phyloP scores from a whole-genome alignment of 2,329 filamentous ascomycete species.

The Tolypocladium capitatum region DNA sequence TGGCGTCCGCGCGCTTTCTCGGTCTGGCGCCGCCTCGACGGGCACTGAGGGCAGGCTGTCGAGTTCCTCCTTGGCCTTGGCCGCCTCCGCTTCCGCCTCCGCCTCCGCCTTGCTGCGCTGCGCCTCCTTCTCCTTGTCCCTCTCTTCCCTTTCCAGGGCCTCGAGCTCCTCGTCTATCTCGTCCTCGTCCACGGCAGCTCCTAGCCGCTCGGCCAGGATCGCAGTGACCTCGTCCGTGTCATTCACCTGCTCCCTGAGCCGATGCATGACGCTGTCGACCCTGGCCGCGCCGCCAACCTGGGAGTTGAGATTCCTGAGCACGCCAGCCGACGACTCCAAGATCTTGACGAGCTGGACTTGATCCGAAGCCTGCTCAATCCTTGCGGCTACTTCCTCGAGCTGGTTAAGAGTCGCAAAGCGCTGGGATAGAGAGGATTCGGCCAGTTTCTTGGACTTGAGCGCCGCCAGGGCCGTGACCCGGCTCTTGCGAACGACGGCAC shows the following conservation, averaged over 20 bases:
- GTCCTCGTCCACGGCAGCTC: slow-evolving; percentile 52
- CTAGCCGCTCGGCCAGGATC: slow-evolving; percentile 54
- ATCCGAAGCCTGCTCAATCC: slow-evolving; percentile 73
- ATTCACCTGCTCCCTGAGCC: slow-evolving; percentile 65
- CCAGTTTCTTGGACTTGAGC: slow-evolving; percentile 69
- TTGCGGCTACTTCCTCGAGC: slow-evolving; percentile 70
- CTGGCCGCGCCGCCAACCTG: slow-evolving; percentile 64
- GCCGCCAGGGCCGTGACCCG: slow-evolving; percentile 61
- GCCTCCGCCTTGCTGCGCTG: slow-evolving; percentile 28
- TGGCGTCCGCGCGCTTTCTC: slow-evolving; percentile 14
- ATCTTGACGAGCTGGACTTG: slow-evolving; percentile 73
- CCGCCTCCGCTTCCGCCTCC: slow-evolving; percentile 31
- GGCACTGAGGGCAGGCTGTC: slow-evolving; percentile 33
- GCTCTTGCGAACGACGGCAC: slow-evolving; percentile 61
- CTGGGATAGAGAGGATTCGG: slow-evolving; percentile 58
- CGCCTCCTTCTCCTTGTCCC: slow-evolving; percentile 35
- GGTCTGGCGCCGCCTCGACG: slow-evolving; percentile 19
- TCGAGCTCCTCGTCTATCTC: slow-evolving; percentile 85
- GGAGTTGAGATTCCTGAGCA: slow-evolving; percentile 59
- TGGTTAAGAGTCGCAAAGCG: slow-evolving; percentile 64
- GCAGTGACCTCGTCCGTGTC: slow-evolving; percentile 71
- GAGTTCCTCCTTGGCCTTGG: slow-evolving; percentile 38
- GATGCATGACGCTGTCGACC: slow-evolving; percentile 64
- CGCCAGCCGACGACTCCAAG: slow-evolving; percentile 65
- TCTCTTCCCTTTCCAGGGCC: slow-evolving; percentile 51